A percentile compares a stretch with the other conserved stretches of the same genome.
phyloP scores from a whole-genome alignment of 192 early-diverging fungal species.

The Coemansia sp. region DNA sequence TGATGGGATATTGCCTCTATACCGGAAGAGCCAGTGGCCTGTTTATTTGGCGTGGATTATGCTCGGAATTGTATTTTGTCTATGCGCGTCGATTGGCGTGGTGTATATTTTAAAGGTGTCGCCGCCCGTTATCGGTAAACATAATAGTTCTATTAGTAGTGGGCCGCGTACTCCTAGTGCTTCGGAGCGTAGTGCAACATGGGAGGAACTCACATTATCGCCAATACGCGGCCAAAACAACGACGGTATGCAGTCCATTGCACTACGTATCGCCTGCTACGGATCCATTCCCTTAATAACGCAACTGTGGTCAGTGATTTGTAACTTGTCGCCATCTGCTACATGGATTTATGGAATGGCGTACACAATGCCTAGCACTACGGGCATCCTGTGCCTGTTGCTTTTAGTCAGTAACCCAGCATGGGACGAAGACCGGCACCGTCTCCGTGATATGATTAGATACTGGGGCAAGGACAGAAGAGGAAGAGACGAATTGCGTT shows the following conservation, averaged over 20 bases:
- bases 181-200: conserved; percentile 6
- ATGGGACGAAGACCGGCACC: conserved; percentile 11
- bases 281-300: conserved; percentile 17
- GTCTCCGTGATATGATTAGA: neutral
- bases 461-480: neutral
- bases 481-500: conserved; percentile 7
- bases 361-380: conserved; percentile 9
- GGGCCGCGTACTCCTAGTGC: conserved; percentile 4
- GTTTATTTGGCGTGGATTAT: conserved; percentile 13
- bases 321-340: conserved; percentile 9
- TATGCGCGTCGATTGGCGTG: neutral
- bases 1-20: neutral
- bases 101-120: neutral
- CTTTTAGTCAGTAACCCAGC: conserved; percentile 24
- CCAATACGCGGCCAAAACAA: neutral
- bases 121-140: neutral
- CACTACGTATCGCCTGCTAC: conserved; percentile 17
- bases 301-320: conserved; percentile 21
- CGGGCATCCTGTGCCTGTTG: conserved; percentile 22
- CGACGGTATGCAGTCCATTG: neutral
- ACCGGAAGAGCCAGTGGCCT: conserved; percentile 7
- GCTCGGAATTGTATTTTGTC: neutral
- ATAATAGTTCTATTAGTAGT: neutral
- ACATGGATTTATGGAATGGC: conserved; percentile 30
- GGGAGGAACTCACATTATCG: conserved; percentile 11